A percentile compares a stretch with the other conserved stretches of the same genome.
Evolutionary conservation across 768 basidiomycete genomes (phyloP).

Genomic region (Serendipita vermifera): DNA sequence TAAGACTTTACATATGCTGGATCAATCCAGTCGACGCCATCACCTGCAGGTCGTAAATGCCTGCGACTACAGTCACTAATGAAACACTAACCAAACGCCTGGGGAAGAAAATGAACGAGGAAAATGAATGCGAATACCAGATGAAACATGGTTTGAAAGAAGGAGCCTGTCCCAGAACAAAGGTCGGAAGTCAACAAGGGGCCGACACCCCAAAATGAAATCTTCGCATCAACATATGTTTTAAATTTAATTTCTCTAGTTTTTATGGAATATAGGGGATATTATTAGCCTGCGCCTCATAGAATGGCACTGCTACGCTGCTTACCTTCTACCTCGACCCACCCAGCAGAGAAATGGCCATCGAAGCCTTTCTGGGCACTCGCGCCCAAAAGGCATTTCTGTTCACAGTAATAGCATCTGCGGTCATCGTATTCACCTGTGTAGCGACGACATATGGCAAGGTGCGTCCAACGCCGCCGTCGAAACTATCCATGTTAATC

Average conservation of each 20-base stretch:
- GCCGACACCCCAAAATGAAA: too few species aligned
- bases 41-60: background rate
- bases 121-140: too few species aligned
- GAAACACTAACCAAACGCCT: too few species aligned
- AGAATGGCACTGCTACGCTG: too few species aligned
- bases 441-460: constrained; percentile 56
- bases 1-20: background rate
- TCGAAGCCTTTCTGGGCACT: constrained; percentile 59
- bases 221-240: too few species aligned
- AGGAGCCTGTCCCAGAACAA: too few species aligned
- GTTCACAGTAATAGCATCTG: constrained; percentile 62
- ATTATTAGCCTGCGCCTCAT: background rate
- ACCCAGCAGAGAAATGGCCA: constrained; percentile 35
- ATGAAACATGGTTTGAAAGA: too few species aligned
- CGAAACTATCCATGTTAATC: background rate
- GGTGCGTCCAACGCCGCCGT: constrained; percentile 20
- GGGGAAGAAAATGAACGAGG: too few species aligned
- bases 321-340: background rate
- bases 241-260: too few species aligned
- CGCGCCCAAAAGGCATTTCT: constrained; percentile 62
- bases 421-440: constrained; percentile 59
- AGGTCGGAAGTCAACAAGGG: too few species aligned
- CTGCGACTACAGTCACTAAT: too few species aligned
- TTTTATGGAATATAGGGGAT: too few species aligned
- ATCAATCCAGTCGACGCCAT: constrained; percentile 6